Evolutionary conservation across 192 early-diverging fungal species (phyloP).

Genomic region (Coemansia sp.): DNA sequence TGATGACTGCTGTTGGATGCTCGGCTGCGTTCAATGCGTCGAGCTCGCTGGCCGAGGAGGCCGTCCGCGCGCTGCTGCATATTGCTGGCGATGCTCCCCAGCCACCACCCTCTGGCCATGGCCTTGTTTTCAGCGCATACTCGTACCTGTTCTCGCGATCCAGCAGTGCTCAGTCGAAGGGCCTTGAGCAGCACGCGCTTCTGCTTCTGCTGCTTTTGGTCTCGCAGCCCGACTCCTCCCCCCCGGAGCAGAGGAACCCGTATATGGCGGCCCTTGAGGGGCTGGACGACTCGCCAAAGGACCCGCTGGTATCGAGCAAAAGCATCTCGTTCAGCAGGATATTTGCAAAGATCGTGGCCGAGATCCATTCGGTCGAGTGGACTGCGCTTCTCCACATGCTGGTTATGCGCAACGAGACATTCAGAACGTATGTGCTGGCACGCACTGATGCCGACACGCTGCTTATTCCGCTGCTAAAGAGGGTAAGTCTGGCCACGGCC

Average conservation of each 20-base stretch:
- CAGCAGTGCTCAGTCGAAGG: constrained; percentile 15
- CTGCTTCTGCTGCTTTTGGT: constrained; percentile 35
- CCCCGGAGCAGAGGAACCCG: constrained; percentile 10
- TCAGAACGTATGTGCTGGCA: constrained; percentile 44
- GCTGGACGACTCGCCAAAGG: constrained; percentile 24
- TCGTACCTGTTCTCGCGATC: constrained; percentile 49
- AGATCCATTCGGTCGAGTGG: constrained; percentile 35
- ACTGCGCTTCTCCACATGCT: constrained; percentile 34
- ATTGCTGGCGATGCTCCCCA: constrained; percentile 26
- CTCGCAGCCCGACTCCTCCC: constrained; percentile 11
- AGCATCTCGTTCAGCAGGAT: constrained; percentile 41
- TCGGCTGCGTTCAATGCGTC: constrained; percentile 42
- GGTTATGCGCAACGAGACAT: constrained; percentile 38
- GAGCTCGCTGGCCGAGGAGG: constrained; percentile 32
- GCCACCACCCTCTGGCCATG: constrained; percentile 22
- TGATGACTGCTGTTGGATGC: constrained; percentile 30
- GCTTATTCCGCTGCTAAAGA: constrained; percentile 40
- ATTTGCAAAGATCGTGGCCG: constrained; percentile 31
- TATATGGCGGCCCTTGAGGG: constrained; percentile 28
- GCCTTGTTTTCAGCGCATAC: constrained; percentile 48
- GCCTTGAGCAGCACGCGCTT: constrained; percentile 41
- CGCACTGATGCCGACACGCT: constrained; percentile 50
- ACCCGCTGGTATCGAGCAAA: constrained; percentile 1
- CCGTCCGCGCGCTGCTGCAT: constrained; percentile 24
- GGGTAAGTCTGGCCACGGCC: constrained; percentile 32